phyloP scores from a whole-genome alignment of 495 filamentous ascomycete genomes.

The Tuber umbilicatum region DNA sequence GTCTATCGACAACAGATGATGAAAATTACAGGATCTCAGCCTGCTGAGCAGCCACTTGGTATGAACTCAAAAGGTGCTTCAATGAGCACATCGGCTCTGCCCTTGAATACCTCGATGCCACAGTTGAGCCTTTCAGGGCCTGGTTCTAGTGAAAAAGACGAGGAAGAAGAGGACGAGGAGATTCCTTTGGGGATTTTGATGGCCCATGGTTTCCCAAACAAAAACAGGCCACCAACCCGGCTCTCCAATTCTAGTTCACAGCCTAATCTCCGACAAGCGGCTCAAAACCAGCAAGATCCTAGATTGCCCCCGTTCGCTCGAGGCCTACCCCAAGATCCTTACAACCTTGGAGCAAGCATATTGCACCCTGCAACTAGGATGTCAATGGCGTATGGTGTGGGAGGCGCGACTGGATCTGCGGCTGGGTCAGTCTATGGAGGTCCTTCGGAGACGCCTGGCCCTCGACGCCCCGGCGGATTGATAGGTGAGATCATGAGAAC shows the following conservation, averaged over 20 bases:
- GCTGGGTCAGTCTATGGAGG: conserved; percentile 44
- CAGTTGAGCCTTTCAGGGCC: conserved; percentile 40
- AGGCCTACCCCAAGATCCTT: conserved; percentile 81
- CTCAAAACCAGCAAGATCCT: conserved; percentile 31
- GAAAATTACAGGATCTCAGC: conserved; percentile 76
- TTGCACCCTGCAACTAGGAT: conserved; percentile 70
- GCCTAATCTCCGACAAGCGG: conserved; percentile 53
- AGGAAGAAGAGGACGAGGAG: conserved; percentile 71
- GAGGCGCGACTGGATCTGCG: conserved; percentile 49
- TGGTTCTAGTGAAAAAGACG: conserved; percentile 48
- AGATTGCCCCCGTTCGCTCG: conserved; percentile 77
- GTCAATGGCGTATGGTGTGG: conserved; percentile 63
- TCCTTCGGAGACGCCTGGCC: conserved; percentile 44
- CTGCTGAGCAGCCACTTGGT: conserved; percentile 44
- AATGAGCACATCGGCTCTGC: conserved; percentile 53
- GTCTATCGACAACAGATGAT: conserved; percentile 95
- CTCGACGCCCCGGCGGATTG: conserved; percentile 59
- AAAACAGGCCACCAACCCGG: conserved; percentile 68
- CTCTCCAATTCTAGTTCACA: conserved; percentile 61
- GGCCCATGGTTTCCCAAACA: conserved; percentile 87
- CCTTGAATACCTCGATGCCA: conserved; percentile 31
- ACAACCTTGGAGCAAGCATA: conserved; percentile 68
- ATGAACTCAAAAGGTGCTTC: conserved; percentile 45
- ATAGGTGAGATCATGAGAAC: conserved; percentile 78
- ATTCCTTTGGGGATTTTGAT: conserved; percentile 80